phyloP scores from a whole-genome alignment of 2,329 filamentous ascomycete genomes.

The Eutypella sp. region DNA sequence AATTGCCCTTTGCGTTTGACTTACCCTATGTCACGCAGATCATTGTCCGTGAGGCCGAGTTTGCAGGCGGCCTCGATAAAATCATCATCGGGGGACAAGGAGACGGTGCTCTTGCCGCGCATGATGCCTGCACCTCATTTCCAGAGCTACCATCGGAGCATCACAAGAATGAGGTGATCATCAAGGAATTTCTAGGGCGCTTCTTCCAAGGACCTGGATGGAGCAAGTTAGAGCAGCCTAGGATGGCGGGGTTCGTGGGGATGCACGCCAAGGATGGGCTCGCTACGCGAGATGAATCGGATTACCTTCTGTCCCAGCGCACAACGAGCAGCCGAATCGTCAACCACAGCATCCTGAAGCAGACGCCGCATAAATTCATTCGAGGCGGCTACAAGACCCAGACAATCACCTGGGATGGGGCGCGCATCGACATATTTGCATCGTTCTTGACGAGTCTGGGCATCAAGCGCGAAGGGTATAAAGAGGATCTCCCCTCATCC shows the following conservation, averaged over 20 bases:
- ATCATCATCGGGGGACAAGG: constrained; percentile 16
- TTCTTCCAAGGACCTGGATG: neutral
- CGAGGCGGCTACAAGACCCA: constrained; percentile 13
- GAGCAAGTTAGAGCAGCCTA: neutral
- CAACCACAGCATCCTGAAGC: constrained; percentile 10
- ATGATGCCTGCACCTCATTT: constrained; percentile 11
- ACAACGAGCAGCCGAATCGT: neutral
- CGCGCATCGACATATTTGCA: constrained; percentile 13
- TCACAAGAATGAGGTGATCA: neutral
- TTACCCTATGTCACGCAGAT: constrained; percentile 15
- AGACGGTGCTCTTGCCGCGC: constrained; percentile 14
- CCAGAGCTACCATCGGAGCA: constrained; percentile 3
- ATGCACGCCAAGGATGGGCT: constrained; percentile 11
- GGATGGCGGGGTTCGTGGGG: constrained; percentile 12
- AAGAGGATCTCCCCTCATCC: neutral
- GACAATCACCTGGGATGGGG: constrained; percentile 10
- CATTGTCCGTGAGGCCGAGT: constrained; percentile 11
- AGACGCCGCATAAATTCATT: constrained; percentile 17
- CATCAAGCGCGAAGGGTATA: neutral
- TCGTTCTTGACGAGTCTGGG: constrained; percentile 8
- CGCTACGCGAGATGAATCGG: constrained; percentile 10
- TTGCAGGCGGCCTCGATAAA: constrained; percentile 9
- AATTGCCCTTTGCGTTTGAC: neutral
- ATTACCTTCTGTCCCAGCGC: constrained; percentile 2
- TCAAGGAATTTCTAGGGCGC: neutral